These are phyloP conservation scores for Fabrea salina DNA, from an alignment of 169 alveolate species.

Conservation along the genomic window DNA sequence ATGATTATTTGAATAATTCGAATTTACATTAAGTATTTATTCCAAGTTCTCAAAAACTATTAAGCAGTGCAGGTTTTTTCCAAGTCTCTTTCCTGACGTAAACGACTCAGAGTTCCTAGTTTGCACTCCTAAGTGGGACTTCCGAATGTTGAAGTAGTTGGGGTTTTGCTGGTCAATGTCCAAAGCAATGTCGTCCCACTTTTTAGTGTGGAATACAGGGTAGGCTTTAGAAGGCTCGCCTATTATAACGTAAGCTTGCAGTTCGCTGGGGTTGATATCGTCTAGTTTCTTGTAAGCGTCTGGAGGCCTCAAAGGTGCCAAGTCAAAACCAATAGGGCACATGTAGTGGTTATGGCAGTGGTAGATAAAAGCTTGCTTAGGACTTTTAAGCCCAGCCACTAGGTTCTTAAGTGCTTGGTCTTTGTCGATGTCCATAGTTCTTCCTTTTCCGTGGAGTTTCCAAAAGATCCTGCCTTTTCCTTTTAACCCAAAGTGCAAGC, in stretches of 20 bases:
- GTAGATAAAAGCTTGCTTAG: constrained; percentile 57
- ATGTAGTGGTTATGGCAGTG: constrained; percentile 76
- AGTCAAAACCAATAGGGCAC: constrained; percentile 76
- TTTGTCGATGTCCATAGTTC: constrained; percentile 53
- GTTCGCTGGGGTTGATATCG: constrained; percentile 37
- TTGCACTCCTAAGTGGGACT: constrained; percentile 55
- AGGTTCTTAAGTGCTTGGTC: constrained; percentile 55
- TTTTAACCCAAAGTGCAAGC: constrained; percentile 40
- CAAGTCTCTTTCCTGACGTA: constrained; percentile 10
- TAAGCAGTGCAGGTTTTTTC: constrained; percentile 8
- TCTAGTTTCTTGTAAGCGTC: constrained; percentile 52
- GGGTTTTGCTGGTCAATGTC: constrained; percentile 58
- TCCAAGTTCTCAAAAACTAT: constrained; percentile 6
- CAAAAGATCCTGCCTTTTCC: constrained; percentile 62
- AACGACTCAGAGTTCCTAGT: background rate
- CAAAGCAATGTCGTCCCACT: constrained; percentile 60
- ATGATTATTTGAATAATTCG: too few relatives aligned
- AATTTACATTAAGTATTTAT: background rate
- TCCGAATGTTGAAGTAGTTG: constrained; percentile 51
- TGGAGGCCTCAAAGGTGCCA: constrained; percentile 52
- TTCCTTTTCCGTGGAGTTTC: constrained; percentile 60
- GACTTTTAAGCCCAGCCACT: constrained; percentile 48
- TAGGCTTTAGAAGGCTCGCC: constrained; percentile 58
- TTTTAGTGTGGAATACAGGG: constrained; percentile 53
- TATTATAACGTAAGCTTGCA: constrained; percentile 56